phyloP scores from a whole-genome alignment of 2,329 filamentous ascomycete genomes.

The Fusarium sp. region DNA sequence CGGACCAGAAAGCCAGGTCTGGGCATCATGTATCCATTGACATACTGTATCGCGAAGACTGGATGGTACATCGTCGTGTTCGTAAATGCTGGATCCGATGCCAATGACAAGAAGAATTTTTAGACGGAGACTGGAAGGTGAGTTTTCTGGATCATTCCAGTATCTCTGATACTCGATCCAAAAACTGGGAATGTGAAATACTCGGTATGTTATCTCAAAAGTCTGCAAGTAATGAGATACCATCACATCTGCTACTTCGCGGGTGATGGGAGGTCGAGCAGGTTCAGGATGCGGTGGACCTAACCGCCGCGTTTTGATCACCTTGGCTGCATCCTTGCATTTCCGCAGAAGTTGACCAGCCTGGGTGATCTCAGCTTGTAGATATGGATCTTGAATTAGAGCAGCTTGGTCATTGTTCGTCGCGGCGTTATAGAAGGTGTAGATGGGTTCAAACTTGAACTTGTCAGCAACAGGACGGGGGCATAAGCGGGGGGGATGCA shows the following conservation, averaged over 20 bases:
- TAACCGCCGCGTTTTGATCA: background rate
- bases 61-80: constrained; percentile 36
- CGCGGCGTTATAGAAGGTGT: background rate
- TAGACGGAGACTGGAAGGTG: constrained; percentile 41
- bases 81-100: constrained; percentile 50
- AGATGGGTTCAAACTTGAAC: background rate
- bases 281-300: background rate
- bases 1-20: constrained; percentile 53
- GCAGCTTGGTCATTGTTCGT: background rate
- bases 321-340: background rate
- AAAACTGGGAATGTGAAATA: constrained; percentile 63
- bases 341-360: background rate
- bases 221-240: constrained; percentile 55
- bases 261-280: background rate
- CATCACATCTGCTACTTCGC: background rate
- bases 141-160: constrained; percentile 51
- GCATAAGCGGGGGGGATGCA: background rate
- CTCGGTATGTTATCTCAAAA: constrained; percentile 60
- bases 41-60: constrained; percentile 43
- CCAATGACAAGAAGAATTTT: constrained; percentile 53
- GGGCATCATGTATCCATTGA: constrained; percentile 53
- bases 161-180: constrained; percentile 57
- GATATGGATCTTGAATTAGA: background rate
- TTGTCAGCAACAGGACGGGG: background rate
- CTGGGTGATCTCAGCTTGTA: background rate